phyloP scores from a whole-genome alignment of 2,329 filamentous ascomycete genomes.

The Nakataea oryzae region DNA sequence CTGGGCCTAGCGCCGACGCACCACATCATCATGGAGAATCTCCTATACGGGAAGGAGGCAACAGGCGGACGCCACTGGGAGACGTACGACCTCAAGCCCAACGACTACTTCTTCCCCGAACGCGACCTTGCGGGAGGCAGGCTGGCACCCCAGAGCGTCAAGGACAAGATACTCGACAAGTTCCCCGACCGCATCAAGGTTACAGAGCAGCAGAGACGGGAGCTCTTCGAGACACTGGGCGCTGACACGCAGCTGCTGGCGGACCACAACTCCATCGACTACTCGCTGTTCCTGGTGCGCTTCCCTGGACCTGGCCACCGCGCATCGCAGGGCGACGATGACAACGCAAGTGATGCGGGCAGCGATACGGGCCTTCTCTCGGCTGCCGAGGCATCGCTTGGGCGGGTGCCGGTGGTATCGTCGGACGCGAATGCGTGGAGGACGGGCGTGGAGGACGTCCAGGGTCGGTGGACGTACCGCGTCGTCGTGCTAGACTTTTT shows the following conservation, averaged over 20 bases:
- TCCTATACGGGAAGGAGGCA: slow-evolving; percentile 43
- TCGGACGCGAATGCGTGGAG: slow-evolving; percentile 42
- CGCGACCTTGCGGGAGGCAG: slow-evolving; percentile 56
- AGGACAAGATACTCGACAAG: slow-evolving; percentile 54
- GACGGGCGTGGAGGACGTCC: slow-evolving; percentile 46
- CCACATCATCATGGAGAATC: slow-evolving; percentile 71
- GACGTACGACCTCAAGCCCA: slow-evolving; percentile 65
- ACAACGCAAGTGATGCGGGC: not conserved
- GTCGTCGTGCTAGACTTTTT: slow-evolving; percentile 65
- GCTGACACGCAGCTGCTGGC: slow-evolving; percentile 54
- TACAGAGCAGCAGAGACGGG: slow-evolving; percentile 39
- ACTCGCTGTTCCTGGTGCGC: slow-evolving; percentile 62
- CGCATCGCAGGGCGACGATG: slow-evolving; percentile 8
- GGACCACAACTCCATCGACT: slow-evolving; percentile 58
- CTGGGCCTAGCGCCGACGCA: slow-evolving; percentile 55
- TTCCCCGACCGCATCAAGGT: slow-evolving; percentile 58
- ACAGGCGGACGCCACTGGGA: slow-evolving; percentile 41
- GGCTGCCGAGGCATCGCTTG: slow-evolving; percentile 7
- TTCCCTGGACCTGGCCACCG: not conserved
- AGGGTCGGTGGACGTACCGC: slow-evolving; percentile 57
- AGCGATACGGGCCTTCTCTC: slow-evolving; percentile 12
- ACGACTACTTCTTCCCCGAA: slow-evolving; percentile 66
- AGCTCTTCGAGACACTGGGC: slow-evolving; percentile 43
- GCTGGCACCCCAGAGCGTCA: slow-evolving; percentile 53
- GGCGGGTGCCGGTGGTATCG: slow-evolving; percentile 18